Conservation (phyloP, 2,329 filamentous ascomycete genomes). For the Xylaria sp. region DNA sequence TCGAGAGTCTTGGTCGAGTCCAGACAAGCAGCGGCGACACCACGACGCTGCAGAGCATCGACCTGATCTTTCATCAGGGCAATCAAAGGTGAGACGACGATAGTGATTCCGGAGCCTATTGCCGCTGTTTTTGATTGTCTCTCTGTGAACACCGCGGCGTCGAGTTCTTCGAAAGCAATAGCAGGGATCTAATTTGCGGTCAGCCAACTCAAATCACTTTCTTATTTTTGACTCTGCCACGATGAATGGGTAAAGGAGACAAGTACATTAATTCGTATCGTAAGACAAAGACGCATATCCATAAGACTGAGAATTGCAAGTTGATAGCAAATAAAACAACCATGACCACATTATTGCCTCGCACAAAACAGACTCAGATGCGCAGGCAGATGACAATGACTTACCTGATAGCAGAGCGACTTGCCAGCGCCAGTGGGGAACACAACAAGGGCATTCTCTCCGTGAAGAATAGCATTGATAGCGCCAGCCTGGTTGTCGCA, state of each 20-base stretch:
- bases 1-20: slow-evolving; percentile 67
- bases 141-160: slow-evolving; percentile 43
- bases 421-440: slow-evolving; percentile 64
- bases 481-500: slow-evolving; percentile 48
- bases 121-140: slow-evolving; percentile 16
- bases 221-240: neutral
- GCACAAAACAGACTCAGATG: neutral
- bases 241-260: neutral
- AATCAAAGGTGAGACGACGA: slow-evolving; percentile 67
- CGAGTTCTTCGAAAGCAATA: slow-evolving; percentile 59
- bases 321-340: too few relatives aligned
- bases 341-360: too few relatives aligned
- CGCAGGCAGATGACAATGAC: neutral
- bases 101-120: slow-evolving; percentile 60
- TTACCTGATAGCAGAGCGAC: slow-evolving; percentile 61
- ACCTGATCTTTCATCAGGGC: slow-evolving; percentile 72
- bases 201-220: neutral
- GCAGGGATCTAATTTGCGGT: slow-evolving; percentile 55
- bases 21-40: slow-evolving; percentile 64
- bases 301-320: too few relatives aligned
- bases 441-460: slow-evolving; percentile 56
- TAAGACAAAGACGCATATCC: too few relatives aligned
- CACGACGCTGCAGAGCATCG: slow-evolving; percentile 61
- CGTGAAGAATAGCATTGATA: slow-evolving; percentile 53
- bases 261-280: too few relatives aligned